Evolutionary conservation across 768 basidiomycete genomes (phyloP).

Genomic region (Rubroboletus satanas): DNA sequence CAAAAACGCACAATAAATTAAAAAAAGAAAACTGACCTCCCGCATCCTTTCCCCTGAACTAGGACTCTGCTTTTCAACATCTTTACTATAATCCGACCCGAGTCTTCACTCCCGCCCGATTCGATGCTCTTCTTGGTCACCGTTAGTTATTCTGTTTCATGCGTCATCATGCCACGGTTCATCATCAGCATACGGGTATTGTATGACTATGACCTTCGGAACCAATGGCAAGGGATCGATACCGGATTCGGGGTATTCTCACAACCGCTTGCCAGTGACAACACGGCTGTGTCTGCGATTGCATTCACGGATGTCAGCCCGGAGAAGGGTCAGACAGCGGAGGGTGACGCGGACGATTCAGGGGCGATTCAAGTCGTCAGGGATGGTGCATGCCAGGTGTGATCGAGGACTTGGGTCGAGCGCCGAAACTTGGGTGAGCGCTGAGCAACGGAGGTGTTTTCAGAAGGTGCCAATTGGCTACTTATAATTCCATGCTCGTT

Average conservation of each 20-base stretch:
- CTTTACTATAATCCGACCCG: not conserved
- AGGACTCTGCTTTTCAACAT: slow-evolving; percentile 9
- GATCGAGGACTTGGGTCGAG: not conserved
- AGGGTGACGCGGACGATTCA: not conserved
- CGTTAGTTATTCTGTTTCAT: not conserved
- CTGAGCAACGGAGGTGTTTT: not conserved
- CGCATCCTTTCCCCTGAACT: not conserved
- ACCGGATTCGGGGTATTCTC: slow-evolving; percentile 7
- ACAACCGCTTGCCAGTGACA: not conserved
- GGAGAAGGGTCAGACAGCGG: not conserved
- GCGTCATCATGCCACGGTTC: slow-evolving; percentile 12
- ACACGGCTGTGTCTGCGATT: not conserved
- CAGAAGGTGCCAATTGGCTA: not conserved
- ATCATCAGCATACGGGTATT: slow-evolving; percentile 12
- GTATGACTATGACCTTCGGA: not conserved
- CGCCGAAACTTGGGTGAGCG: not conserved
- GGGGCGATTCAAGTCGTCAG: not conserved
- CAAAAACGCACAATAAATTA: too few species aligned
- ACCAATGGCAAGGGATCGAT: slow-evolving; percentile 3
- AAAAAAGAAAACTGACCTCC: not conserved
- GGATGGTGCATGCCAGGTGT: not conserved
- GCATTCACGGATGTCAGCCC: not conserved
- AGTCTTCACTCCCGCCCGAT: not conserved
- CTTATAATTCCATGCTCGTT: too few species aligned
- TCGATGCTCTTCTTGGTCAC: not conserved